Conservation (phyloP, 2,329 filamentous ascomycete species). For the Ceratocystis papillata region DNA sequence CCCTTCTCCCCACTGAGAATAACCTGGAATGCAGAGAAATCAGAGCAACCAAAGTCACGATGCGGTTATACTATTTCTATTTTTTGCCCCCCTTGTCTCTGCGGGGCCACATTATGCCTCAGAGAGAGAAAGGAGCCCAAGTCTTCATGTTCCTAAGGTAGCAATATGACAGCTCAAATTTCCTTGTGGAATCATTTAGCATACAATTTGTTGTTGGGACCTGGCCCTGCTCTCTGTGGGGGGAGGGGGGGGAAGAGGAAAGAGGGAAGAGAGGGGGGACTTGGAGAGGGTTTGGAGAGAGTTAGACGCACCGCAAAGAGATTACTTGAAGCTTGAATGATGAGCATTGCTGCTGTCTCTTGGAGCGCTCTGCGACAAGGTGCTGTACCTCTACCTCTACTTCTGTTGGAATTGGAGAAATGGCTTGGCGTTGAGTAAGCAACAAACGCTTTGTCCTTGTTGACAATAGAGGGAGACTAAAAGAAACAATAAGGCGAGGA, state of each 20-base stretch:
- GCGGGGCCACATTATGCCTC: not conserved
- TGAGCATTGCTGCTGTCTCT: too few species aligned
- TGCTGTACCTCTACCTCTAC: too few species aligned
- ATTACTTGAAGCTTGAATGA: not conserved
- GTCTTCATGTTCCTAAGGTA: not conserved
- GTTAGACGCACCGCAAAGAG: not conserved
- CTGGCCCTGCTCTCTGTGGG: not conserved
- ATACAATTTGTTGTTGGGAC: constrained; percentile 3
- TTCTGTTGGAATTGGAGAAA: constrained; percentile 2
- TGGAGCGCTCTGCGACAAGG: too few species aligned
- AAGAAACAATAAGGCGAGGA: not conserved
- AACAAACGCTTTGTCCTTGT: constrained; percentile 9
- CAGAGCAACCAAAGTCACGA: not conserved
- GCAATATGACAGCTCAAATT: not conserved
- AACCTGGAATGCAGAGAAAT: too few species aligned
- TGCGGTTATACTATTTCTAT: not conserved
- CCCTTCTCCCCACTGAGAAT: too few species aligned
- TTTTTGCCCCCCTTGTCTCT: not conserved
- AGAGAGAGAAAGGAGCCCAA: not conserved
- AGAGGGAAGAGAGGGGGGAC: not conserved
- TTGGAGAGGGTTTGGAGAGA: not conserved
- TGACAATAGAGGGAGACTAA: not conserved
- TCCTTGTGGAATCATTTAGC: not conserved
- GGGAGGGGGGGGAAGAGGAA: too few species aligned
- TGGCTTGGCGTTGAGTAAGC: constrained; percentile 10